A percentile compares a stretch with the other conserved stretches of the same genome.
These are phyloP conservation scores for Cryptococcus sp. DNA, from an alignment of 1,284 basidiomycete species.

Conservation along the genomic window DNA sequence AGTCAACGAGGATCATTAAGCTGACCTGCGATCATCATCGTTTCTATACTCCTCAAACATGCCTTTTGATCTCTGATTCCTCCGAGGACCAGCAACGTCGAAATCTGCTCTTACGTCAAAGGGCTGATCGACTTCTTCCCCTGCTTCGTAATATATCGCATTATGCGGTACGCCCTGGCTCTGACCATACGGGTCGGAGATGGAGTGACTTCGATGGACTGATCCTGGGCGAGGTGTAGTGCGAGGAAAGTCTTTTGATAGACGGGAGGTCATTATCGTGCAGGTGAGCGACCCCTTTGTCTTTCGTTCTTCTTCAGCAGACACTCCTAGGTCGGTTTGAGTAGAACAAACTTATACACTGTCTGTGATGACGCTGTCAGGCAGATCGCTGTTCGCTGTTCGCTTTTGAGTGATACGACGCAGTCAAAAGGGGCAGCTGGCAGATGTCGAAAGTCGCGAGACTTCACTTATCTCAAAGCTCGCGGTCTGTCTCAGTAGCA, in stretches of 20 bases:
- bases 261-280: not conserved
- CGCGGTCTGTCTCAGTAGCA: no score
- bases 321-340: no score
- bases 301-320: no score
- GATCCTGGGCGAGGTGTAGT: not conserved
- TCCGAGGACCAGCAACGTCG: slow-evolving; percentile 76
- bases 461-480: no score
- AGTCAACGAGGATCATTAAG: not conserved
- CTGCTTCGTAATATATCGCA: slow-evolving; percentile 30
- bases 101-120: slow-evolving; percentile 91
- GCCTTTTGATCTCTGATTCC: slow-evolving; percentile 52
- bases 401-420: no score
- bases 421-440: no score
- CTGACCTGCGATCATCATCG: slow-evolving; percentile 28
- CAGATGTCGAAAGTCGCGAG: no score
- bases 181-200: not conserved
- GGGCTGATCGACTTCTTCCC: slow-evolving; percentile 56
- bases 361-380: no score
- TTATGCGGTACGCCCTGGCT: not conserved
- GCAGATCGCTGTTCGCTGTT: no score
- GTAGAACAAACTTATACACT: no score
- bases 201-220: not conserved
- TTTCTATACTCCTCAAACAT: not conserved
- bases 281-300: no score
- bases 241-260: slow-evolving; percentile 2